These are phyloP conservation scores for Suillus ampliporus DNA, from an alignment of 768 basidiomycete genomes.

Conservation along the genomic window DNA sequence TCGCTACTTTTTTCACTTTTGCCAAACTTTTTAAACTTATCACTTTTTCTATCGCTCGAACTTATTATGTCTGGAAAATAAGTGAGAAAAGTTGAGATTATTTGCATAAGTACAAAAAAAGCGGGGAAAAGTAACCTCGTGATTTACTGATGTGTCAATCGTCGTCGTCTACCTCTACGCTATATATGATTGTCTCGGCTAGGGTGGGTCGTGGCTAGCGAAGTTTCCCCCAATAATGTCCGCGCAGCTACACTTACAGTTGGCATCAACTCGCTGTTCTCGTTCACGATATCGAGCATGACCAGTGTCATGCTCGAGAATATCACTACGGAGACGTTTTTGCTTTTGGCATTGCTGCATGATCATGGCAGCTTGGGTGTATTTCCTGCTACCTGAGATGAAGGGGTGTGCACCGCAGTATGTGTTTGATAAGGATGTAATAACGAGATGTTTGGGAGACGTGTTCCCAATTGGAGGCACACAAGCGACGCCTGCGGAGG, in stretches of 20 bases:
- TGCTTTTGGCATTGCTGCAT: slow-evolving; percentile 50
- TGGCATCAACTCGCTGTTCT: slow-evolving; percentile 51
- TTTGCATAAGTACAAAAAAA: no score
- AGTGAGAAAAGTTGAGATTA: no score
- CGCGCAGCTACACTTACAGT: slow-evolving; percentile 45
- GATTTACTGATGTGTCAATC: slow-evolving; percentile 44
- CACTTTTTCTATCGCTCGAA: no score
- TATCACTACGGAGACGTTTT: slow-evolving; percentile 46
- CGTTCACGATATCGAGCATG: slow-evolving; percentile 51
- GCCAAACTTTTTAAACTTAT: no score
- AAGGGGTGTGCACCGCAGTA: slow-evolving; percentile 48
- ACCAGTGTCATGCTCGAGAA: slow-evolving; percentile 44
- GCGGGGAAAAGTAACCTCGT: no score
- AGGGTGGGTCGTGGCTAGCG: slow-evolving; percentile 39
- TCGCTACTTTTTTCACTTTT: no score
- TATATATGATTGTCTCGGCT: slow-evolving; percentile 50
- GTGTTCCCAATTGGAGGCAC: slow-evolving; percentile 41
- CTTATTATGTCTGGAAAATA: no score
- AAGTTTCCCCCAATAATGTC: slow-evolving; percentile 49
- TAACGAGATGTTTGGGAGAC: slow-evolving; percentile 43
- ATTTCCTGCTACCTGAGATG: slow-evolving; percentile 53
- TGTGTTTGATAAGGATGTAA: slow-evolving; percentile 47
- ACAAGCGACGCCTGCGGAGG: slow-evolving; percentile 20
- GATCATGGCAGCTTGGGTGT: slow-evolving; percentile 49
- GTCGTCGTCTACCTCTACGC: slow-evolving; percentile 53